Conservation (phyloP, 2,329 filamentous ascomycete genomes). For the Exophiala calicioides region DNA sequence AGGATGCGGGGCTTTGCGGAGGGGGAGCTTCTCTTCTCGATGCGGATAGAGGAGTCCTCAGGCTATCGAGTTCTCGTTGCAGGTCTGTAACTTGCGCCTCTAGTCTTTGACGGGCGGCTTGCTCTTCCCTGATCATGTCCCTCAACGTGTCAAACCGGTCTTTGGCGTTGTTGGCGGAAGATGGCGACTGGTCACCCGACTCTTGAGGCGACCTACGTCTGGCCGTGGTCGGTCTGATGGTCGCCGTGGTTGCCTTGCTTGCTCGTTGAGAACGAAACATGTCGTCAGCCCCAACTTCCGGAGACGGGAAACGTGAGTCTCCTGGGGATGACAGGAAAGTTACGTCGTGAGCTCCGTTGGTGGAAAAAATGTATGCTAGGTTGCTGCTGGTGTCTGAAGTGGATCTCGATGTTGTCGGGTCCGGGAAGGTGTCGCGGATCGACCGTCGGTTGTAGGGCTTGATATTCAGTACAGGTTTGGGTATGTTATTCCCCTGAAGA, state of each 20-base stretch:
- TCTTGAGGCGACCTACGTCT: slow-evolving; percentile 15
- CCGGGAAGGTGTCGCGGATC: slow-evolving; percentile 16
- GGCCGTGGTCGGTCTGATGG: slow-evolving; percentile 23
- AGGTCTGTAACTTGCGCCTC: slow-evolving; percentile 47
- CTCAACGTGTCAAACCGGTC: slow-evolving; percentile 51
- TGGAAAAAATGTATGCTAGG: slow-evolving; percentile 13
- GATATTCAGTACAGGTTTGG: slow-evolving; percentile 17
- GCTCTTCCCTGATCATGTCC: slow-evolving; percentile 48
- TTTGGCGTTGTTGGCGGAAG: slow-evolving; percentile 34
- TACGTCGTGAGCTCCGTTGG: slow-evolving; percentile 11
- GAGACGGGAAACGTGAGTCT: slow-evolving; percentile 16
- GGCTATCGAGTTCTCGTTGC: slow-evolving; percentile 39
- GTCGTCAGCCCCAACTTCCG: slow-evolving; percentile 21
- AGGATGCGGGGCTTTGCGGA: slow-evolving; percentile 26
- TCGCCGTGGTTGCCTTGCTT: slow-evolving; percentile 31
- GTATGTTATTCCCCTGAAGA: slow-evolving; percentile 41
- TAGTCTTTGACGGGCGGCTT: slow-evolving; percentile 47
- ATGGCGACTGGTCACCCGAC: slow-evolving; percentile 22
- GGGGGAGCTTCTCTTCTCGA: slow-evolving; percentile 28
- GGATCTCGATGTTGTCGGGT: slow-evolving; percentile 6
- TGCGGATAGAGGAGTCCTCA: slow-evolving; percentile 28
- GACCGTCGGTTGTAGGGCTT: slow-evolving; percentile 9
- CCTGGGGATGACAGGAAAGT: slow-evolving; percentile 28
- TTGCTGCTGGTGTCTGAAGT: slow-evolving; percentile 12
- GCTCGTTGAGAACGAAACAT: slow-evolving; percentile 20